Conservation (phyloP, 2,329 filamentous ascomycete species). For the Exophiala sideris region DNA sequence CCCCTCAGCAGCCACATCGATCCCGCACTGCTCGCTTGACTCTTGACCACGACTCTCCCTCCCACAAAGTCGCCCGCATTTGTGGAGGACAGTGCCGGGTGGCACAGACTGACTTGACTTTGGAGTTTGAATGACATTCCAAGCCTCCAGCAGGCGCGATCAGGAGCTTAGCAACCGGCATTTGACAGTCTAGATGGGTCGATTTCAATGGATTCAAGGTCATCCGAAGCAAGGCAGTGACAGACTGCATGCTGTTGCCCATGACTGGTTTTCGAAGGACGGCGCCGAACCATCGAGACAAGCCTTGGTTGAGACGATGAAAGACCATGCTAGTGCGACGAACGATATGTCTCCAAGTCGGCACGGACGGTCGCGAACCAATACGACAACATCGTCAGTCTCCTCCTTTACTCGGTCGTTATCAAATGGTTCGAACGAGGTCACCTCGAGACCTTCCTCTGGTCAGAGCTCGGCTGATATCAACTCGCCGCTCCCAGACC, state of each 20-base stretch:
- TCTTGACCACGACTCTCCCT: neutral
- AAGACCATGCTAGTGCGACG: slow-evolving; percentile 12
- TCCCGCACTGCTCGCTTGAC: neutral
- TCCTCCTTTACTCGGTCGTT: slow-evolving; percentile 17
- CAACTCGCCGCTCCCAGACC: slow-evolving; percentile 10
- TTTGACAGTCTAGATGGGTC: slow-evolving; percentile 18
- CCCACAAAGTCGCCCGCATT: too few species aligned
- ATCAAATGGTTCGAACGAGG: slow-evolving; percentile 18
- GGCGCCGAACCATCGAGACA: slow-evolving; percentile 23
- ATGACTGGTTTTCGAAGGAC: slow-evolving; percentile 24
- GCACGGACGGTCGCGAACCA: slow-evolving; percentile 19
- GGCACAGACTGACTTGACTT: neutral
- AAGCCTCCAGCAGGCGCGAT: neutral
- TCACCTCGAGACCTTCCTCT: slow-evolving; percentile 18
- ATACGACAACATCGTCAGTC: slow-evolving; percentile 20
- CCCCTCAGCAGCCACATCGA: neutral
- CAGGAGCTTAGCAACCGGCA: neutral
- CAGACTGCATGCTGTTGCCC: slow-evolving; percentile 18
- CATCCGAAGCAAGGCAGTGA: slow-evolving; percentile 23
- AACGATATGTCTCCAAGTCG: slow-evolving; percentile 8
- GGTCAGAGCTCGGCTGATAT: slow-evolving; percentile 15
- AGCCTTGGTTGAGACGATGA: slow-evolving; percentile 23
- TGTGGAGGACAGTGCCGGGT: too few species aligned
- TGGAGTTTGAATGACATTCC: slow-evolving; percentile 8
- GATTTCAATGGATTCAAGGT: slow-evolving; percentile 23